Evolutionary conservation across 805 yeast species (phyloP), one percentile per base, ranked within the genome.

Genomic region (Candida awuae): DNA sequence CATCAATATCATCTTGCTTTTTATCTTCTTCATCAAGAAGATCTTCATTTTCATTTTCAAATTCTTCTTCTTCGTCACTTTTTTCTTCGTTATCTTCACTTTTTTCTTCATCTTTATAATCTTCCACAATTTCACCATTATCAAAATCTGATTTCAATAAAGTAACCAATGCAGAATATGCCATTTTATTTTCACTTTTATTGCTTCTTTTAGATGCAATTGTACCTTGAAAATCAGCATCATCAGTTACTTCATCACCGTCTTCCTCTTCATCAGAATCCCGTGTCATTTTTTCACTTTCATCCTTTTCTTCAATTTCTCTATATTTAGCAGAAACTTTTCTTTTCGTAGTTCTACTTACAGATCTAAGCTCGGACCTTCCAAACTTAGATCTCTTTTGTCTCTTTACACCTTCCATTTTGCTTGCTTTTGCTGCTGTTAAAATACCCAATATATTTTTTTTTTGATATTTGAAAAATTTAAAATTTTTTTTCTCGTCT

Each of bases 291-390:
- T 50, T 25, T 34, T 37, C 26, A 41, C 38, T 35, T 49, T 47
- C 37, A 29, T 46, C n/a, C n/a, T 35, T 41, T 34, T 50, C 53
- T 13, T 46, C 42, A 23, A 46, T 45, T 15, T 13, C 16, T 34
- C 35, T 7, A 12, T 15, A 16, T 6, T 12, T 7, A 5, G 9
- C 13, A 6, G 18, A 17, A 4, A 17, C 15, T 7, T 14, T 18
- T 29, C 46, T 42, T 47, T 68, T 59, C 1, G 75, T 61, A 3
- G 79, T 69, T 59, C 84, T 70, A 8, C 73, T 72, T 21, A 81
- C 73, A 3, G 65, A 64, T 56, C 92, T 68, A 52, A 76, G 52
- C 44, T 77, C 77, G 36, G 67, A 67, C 55, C 92, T 68, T 3
- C 90, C 92, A 45, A 57, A 63, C 48, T 70, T 69, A 15, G 47